These are phyloP conservation scores for Westerdykella sp. DNA, from an alignment of 2,329 filamentous ascomycete species.

Conservation along the genomic window DNA sequence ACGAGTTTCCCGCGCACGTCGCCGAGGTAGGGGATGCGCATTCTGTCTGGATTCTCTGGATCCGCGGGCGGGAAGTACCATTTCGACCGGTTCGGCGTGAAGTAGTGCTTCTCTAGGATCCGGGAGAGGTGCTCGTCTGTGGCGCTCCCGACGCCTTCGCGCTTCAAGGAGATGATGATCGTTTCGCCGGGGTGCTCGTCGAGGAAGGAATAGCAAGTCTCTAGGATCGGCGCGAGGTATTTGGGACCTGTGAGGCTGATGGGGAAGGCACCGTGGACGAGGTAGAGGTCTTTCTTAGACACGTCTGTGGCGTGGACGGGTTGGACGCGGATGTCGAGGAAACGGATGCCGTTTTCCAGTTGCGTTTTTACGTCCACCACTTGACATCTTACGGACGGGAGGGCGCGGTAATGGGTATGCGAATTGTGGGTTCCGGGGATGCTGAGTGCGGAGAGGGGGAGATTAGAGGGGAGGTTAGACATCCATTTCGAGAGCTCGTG, in stretches of 20 bases:
- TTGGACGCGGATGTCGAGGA: slow-evolving; percentile 85
- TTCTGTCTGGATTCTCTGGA: slow-evolving; percentile 39
- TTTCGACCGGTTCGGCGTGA: slow-evolving; percentile 48
- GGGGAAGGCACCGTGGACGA: slow-evolving; percentile 88
- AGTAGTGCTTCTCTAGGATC: slow-evolving; percentile 67
- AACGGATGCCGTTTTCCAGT: slow-evolving; percentile 83
- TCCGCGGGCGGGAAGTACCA: slow-evolving; percentile 64
- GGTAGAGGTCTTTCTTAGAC: slow-evolving; percentile 61
- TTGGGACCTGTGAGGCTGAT: slow-evolving; percentile 76
- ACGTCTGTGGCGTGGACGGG: slow-evolving; percentile 52
- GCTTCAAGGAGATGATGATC: slow-evolving; percentile 80
- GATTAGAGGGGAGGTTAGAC: slow-evolving; percentile 63
- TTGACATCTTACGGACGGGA: slow-evolving; percentile 92
- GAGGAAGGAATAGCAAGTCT: slow-evolving; percentile 68
- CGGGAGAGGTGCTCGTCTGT: slow-evolving; percentile 72
- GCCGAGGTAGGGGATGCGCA: slow-evolving; percentile 64
- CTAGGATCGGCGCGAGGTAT: slow-evolving; percentile 67
- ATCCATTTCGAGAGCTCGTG: slow-evolving; percentile 73
- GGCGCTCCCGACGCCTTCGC: slow-evolving; percentile 76
- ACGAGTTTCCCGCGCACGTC: slow-evolving; percentile 77
- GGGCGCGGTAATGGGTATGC: slow-evolving; percentile 73
- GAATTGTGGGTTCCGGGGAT: slow-evolving; percentile 97
- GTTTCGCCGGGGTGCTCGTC: slow-evolving; percentile 72
- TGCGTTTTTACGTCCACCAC: slow-evolving; percentile 70
- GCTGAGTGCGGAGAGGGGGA: slow-evolving; percentile 70